Evolutionary conservation across 441 rosid species (phyloP), one percentile per base, ranked within the genome.

Genomic region (Gossypium armourianum): DNA sequence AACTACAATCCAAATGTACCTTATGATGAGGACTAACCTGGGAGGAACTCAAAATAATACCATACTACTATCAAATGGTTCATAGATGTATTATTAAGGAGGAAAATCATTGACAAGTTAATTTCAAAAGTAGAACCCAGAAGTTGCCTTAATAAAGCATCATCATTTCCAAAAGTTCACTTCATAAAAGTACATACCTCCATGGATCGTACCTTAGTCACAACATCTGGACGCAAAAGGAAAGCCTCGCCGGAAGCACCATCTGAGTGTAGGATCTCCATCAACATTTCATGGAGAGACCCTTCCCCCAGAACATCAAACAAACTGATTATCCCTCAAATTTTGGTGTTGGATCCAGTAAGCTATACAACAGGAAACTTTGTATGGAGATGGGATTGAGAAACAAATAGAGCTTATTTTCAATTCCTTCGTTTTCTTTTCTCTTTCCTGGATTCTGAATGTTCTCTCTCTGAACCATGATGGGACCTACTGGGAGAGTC

Each of bases 401-500:
- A 58, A n/a, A 4, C 13, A 58, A 58, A 58, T 24, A 23, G 17
- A 58, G 40, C 40, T 12, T 24, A 53, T 9, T 55, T 69, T 84
- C 75, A 84, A 72, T 86, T 88, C 79, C 80, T 78, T 50, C 73
- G 56, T 70, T 76, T 82, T 55, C 78, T 79, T 79, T 77, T 88
- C 61, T 83, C 91, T 68, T 84, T 83, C 77, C 74, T 83, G 67
- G 85, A 63, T 68, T 80, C 87, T 23, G 66, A 56, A 2, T 21
- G 77, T 68, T 84, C 89, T 71, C 73, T 82, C 29, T 78, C 86
- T 0, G 76, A 4, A 74, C 75, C 77, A 59, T 68, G 77, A 8
- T 53, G 80, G 8, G 83, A 73, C 71, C 85, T 62, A 63, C 80
- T 71, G 56, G 89, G 77, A 10, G 90, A 86, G 36, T 82, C 85